phyloP scores from a whole-genome alignment of 169 alveolate genomes.

The Condylostoma magnum region DNA sequence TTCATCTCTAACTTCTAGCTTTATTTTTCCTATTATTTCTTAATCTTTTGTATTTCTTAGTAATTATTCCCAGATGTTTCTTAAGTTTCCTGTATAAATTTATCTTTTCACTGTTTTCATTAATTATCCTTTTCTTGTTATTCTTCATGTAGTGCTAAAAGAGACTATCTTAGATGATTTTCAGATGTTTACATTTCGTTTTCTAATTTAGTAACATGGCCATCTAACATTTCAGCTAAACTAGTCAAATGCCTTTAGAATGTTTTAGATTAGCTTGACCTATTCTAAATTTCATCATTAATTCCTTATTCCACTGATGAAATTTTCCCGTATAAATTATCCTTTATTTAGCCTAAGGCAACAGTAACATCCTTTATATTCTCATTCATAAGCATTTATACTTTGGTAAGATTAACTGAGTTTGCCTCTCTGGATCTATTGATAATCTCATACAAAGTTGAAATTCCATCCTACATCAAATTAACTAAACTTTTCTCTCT shows the following conservation, averaged over 20 bases:
- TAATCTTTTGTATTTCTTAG: no score
- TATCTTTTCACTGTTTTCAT: no score
- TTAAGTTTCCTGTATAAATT: no score
- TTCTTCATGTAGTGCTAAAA: background rate
- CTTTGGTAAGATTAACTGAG: background rate
- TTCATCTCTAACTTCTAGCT: no score
- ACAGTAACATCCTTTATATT: conserved; percentile 12
- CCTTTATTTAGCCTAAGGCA: conserved; percentile 5
- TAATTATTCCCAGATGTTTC: no score
- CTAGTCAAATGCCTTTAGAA: background rate
- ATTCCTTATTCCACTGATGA: background rate
- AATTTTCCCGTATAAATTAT: background rate
- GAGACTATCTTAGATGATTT: background rate
- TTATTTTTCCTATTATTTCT: no score
- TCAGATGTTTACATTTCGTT: conserved; percentile 20
- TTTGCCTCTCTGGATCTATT: conserved; percentile 4
- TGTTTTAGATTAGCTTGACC: background rate
- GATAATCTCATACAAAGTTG: conserved; percentile 26
- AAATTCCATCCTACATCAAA: conserved; percentile 23
- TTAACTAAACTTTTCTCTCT: conserved; percentile 13
- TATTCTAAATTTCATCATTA: conserved; percentile 3
- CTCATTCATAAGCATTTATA: conserved; percentile 7
- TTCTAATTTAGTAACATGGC: background rate
- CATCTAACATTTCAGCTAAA: background rate
- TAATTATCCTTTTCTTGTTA: no score